Evolutionary conservation across 805 yeast genomes (phyloP).

Genomic region (Saccharomycopsis fermentans): DNA sequence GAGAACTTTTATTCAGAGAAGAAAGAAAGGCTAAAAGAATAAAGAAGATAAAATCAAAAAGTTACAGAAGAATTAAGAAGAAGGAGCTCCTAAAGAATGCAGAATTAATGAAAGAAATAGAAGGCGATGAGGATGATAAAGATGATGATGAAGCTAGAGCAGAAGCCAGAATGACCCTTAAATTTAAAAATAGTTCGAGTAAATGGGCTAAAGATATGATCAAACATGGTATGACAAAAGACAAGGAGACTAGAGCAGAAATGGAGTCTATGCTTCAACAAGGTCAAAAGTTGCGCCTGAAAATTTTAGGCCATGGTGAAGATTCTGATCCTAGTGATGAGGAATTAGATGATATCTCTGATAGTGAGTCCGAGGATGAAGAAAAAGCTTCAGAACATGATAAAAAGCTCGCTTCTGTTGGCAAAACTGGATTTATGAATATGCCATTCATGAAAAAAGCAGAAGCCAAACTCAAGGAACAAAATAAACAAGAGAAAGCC

Average conservation of each 20-base stretch:
- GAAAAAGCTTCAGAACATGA: constrained; percentile 35
- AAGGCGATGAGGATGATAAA: constrained; percentile 39
- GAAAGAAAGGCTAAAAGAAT: constrained; percentile 84
- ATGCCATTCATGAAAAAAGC: constrained; percentile 97
- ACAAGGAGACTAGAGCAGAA: constrained; percentile 72
- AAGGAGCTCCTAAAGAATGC: constrained; percentile 66
- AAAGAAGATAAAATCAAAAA: constrained; percentile 90
- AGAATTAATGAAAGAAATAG: constrained; percentile 52
- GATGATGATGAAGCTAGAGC: constrained; percentile 72
- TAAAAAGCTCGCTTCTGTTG: constrained; percentile 36
- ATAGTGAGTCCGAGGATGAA: constrained; percentile 32
- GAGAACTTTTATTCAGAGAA: constrained; percentile 94
- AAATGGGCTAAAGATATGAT: constrained; percentile 89
- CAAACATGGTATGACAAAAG: constrained; percentile 83
- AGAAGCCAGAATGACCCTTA: constrained; percentile 81
- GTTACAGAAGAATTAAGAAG: constrained; percentile 77
- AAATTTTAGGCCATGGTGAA: constrained; percentile 58
- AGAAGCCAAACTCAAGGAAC: constrained; percentile 53
- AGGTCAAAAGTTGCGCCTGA: constrained; percentile 66
- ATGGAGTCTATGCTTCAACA: constrained; percentile 90
- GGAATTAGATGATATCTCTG: constrained; percentile 43
- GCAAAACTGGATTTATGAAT: constrained; percentile 78
- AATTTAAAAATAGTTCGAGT: constrained; percentile 70
- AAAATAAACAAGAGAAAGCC: constrained; percentile 45
- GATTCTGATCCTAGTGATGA: constrained; percentile 33